A percentile compares a stretch with the other conserved stretches of the same genome.
Evolutionary conservation across 2,329 filamentous ascomycete genomes (phyloP).

Genomic region (Cladosporium austrohemisphaericum): DNA sequence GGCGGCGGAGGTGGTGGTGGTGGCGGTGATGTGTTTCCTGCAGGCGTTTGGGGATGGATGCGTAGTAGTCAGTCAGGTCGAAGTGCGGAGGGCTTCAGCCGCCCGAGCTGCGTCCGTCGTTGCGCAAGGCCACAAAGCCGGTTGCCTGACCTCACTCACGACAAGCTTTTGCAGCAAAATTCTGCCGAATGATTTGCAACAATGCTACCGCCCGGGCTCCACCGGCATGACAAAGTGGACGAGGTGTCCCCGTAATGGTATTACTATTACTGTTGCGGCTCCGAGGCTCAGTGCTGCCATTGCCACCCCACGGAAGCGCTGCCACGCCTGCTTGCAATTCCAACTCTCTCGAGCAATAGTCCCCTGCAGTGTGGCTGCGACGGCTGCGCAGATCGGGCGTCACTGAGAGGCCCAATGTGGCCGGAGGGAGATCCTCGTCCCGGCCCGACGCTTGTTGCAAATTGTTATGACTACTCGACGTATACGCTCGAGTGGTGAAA

Average conservation of each 20-base stretch:
- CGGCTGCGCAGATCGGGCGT: slow-evolving; percentile 14
- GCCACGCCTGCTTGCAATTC: background rate
- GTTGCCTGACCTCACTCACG: too few relatives aligned
- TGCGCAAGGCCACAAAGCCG: too few relatives aligned
- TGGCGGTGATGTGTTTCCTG: background rate
- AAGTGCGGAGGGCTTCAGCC: slow-evolving; percentile 1
- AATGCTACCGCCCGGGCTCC: too few relatives aligned
- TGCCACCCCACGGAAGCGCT: too few relatives aligned
- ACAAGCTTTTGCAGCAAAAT: too few relatives aligned
- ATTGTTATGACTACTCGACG: slow-evolving; percentile 11
- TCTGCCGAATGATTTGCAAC: too few relatives aligned
- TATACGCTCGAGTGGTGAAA: background rate
- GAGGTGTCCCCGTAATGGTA: too few relatives aligned
- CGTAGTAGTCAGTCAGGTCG: background rate
- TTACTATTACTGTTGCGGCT: too few relatives aligned
- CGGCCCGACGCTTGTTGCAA: slow-evolving; percentile 5
- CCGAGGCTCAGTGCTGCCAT: too few relatives aligned
- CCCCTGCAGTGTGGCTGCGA: slow-evolving; percentile 11
- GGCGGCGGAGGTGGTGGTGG: slow-evolving; percentile 16
- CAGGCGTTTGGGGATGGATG: background rate
- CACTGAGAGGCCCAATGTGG: background rate
- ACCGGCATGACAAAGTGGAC: too few relatives aligned
- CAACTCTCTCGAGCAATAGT: background rate
- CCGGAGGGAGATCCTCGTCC: slow-evolving; percentile 1
- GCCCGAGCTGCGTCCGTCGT: too few relatives aligned